Evolutionary conservation across 805 yeast genomes (phyloP).

Genomic region (Saturnispora gosingensis): DNA sequence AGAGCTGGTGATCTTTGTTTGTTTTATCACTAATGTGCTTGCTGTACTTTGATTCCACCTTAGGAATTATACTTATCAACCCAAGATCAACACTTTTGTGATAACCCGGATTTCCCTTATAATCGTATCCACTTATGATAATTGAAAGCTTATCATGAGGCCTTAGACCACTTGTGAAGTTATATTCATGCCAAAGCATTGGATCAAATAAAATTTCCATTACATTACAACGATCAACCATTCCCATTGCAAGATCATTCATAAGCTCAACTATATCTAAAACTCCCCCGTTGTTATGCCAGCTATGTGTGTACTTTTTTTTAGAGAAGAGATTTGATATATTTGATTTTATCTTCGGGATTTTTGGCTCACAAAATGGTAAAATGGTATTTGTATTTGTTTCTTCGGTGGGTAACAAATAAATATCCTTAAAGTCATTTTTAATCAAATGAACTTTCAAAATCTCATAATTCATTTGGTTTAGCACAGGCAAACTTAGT

Average conservation of each 20-base stretch:
- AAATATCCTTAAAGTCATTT: not conserved
- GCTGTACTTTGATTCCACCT: not conserved
- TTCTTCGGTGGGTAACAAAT: not conserved
- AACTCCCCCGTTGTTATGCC: not conserved
- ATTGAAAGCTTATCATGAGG: not conserved
- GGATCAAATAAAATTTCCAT: not conserved
- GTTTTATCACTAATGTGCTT: not conserved
- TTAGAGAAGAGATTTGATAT: not conserved
- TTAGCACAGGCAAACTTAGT: not conserved
- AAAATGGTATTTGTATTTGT: not conserved
- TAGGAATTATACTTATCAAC: not conserved
- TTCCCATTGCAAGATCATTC: not conserved
- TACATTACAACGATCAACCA: not conserved
- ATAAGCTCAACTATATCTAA: slow-evolving; percentile 1
- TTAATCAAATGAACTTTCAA: not conserved
- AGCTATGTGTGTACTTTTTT: not conserved
- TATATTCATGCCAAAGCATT: not conserved
- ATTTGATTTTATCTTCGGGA: not conserved
- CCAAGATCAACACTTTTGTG: not conserved
- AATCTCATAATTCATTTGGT: not conserved
- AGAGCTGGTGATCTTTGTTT: not conserved
- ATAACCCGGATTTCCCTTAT: not conserved
- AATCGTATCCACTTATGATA: not conserved
- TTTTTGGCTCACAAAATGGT: not conserved
- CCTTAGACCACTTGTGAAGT: not conserved